Evolutionary conservation across 371 early-diverging fungal genomes (phyloP), one percentile per base, ranked within the genome.

Genomic region (Mucor lusitanicus): DNA sequence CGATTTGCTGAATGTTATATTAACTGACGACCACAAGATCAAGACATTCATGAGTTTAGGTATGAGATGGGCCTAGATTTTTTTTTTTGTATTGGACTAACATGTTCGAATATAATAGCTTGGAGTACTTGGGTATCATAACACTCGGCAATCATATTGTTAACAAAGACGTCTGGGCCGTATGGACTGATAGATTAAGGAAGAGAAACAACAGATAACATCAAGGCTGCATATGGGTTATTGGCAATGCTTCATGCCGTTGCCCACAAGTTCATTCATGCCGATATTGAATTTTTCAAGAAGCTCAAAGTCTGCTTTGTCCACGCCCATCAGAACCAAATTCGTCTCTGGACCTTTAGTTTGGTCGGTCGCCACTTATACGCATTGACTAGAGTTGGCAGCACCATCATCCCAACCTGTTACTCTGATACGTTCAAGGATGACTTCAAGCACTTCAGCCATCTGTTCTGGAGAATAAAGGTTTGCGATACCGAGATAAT

Each of bases 381-480:
- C 28, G 23, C 61, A 53, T 63, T 65, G 8, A 2, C 61, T 25
- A 61, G 63, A 39, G 23, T 63, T 33, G 13, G 40, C 57, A 70
- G 66, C 53, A 59, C 53, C 21, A 25, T 65, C 6, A 40, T 70
- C 37, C 66, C 71, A 7, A 28, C 46, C n/a, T 19, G 32, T 33
- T 54, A 69, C 64, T 39, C 53, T 19, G 55, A 33, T 33, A 42
- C 42, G 42, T 42, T 42, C 0, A 63, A 68, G 60, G 46, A 65
- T 58, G 33, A 65, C 25, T 42, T 65, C 42, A 48, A 35, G 65
- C 58, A 21, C 25, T 21, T 65, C 23, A 62, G 65, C 23, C 61
- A 70, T 65, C 56, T 65, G 58, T 61, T 69, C 61, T 69, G 69
- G 65, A 58, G 65, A 30, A 44, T 69, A 30, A 69, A 65, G 70